Base-by-base conservation (phyloP, 495 filamentous ascomycete species). In the Diplogelasinospora grovesii region DNA sequence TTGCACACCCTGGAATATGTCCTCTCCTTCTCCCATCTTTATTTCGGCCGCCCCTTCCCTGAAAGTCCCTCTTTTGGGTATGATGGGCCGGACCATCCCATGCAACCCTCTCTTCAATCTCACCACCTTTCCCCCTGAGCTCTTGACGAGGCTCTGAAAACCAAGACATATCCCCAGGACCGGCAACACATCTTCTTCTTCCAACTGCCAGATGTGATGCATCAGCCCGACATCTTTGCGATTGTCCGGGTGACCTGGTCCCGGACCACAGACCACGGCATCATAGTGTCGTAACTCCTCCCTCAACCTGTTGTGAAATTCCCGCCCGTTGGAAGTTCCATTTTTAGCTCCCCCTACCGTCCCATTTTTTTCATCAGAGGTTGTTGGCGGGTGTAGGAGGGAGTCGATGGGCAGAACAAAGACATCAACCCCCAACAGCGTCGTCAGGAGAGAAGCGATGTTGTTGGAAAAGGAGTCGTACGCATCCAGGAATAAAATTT, bases 401-500 rank as follows among this genome's bases (percentile, higher is more conserved):
- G 70, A 60, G 52, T 92, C 86, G 48, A 89, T 89, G 40, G 76
- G 77, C 43, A 93, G 70, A 9, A 81, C 73, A 5, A 75, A 78
- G 33, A 95, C 82, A 16, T 78, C 65, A 19, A 74, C 85, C 34
- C 65, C 59, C 8, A 88, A 65, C 11, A 68, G 67, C 7, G 82
- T 77, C 45, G 79, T 69, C 13, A 96, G 71, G 49, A 92, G 78
- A 11, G 81, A 73, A 30, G 89, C 75, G 44, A 96, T 89, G 68
- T 95, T 96, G 64, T 94, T 85, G 29, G 89, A 82, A 66, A 95
- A 96, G 38, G 89, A 95, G 64, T 96, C 92, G 54, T 94, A 93
- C 37, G 89, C 87, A 57, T 98, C 92, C 29, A 98, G 64, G 59
- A 92, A 89, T 30, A 98, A 77, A 37, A 96, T 78, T 31, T 65